Evolutionary conservation across 2,329 filamentous ascomycete species (phyloP), one percentile per base, ranked within the genome.

Genomic region (Epichloe coenophiala): DNA sequence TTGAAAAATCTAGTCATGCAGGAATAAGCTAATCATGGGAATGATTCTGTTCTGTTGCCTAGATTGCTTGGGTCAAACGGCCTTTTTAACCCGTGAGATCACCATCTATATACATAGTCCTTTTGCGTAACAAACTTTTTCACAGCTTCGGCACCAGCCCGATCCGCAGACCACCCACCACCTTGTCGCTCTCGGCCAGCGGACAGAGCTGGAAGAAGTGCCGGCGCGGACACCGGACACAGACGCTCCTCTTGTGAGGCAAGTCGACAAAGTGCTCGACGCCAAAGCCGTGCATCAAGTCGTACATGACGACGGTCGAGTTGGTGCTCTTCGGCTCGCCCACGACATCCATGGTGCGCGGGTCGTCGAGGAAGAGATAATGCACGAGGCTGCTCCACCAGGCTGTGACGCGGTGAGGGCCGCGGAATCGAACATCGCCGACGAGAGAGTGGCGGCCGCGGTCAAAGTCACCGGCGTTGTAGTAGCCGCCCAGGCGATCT

Each of bases 291-390:
- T 87, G 82, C 47, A 83, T 78, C 49, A 86, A 76, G 58, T 90
- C 85, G 63, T 89, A 89, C 54, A 81, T 79, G 52, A 89, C 70
- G 13, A 89, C 81, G 0, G 80, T 84, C 31, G 72, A 75, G 59
- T 84, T 85, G 4, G 80, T 84, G 52, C 77, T 80, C 62, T 84
- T 84, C 36, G 86, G 86, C 69, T 91, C 86, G 54, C 83, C 83
- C 7, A 81, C 75, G 8, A 80, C 73, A 54, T 68, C 67, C 61
- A 63, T 68, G 2, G 78, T 81, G 50, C 78, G 73, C 51, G 75
- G 71, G 56, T 82, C 78, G 57, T 81, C 78, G 36, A 82, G 70
- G 63, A 77, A 81, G 43, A 80, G 65, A 59, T 79, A 82, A 65
- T 82, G 78, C 71, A 81, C 80, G 60, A 79, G 65, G 55, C 73